phyloP scores from a whole-genome alignment of 2,329 filamentous ascomycete genomes.

The Nemania serpens region DNA sequence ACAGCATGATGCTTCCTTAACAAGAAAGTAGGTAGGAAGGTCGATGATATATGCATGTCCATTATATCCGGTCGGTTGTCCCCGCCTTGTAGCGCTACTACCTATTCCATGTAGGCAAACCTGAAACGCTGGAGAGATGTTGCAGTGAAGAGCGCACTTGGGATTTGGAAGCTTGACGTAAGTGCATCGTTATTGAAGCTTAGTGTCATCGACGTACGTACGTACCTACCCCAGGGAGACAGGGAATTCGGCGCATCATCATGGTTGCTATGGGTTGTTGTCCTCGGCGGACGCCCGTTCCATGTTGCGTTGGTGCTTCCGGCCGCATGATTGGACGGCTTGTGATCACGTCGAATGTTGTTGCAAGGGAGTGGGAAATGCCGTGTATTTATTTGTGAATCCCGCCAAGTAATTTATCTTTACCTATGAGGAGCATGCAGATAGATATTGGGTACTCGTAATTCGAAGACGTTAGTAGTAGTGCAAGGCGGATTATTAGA shows the following conservation, averaged over 20 bases:
- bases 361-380: conserved; percentile 11
- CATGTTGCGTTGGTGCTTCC: conserved; percentile 9
- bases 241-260: not conserved
- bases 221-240: not conserved
- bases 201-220: not conserved
- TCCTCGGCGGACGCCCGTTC: conserved; percentile 1
- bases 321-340: conserved; percentile 14
- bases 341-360: not conserved
- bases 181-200: not conserved
- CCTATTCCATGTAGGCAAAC: not conserved
- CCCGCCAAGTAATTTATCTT: not conserved
- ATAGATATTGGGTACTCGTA: conserved; percentile 1
- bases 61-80: conserved; percentile 1
- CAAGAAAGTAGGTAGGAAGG: not conserved
- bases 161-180: conserved; percentile 12
- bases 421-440: not conserved
- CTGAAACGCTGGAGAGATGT: conserved; percentile 13
- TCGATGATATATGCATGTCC: too few relatives aligned
- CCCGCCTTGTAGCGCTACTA: not conserved
- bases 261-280: not conserved
- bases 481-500: not conserved
- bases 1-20: too few relatives aligned
- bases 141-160: not conserved
- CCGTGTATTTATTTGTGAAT: conserved; percentile 7
- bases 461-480: conserved; percentile 13